Conservation (phyloP, 768 basidiomycete genomes). For the Suillus subaureus region DNA sequence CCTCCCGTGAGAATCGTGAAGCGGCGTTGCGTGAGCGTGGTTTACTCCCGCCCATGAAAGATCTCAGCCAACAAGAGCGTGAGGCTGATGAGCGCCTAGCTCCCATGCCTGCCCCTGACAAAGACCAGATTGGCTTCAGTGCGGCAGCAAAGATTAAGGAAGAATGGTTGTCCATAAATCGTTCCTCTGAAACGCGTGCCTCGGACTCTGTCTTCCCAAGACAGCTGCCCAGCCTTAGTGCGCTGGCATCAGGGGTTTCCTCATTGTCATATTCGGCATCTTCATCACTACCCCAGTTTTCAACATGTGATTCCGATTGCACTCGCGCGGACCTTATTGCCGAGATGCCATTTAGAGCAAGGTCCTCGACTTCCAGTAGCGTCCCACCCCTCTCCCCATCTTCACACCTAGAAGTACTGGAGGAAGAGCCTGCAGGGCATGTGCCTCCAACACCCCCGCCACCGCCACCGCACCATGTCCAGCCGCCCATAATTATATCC, state of each 20-base stretch:
- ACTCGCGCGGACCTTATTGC: conserved; percentile 16
- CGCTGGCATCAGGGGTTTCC: not conserved
- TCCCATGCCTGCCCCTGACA: conserved; percentile 38
- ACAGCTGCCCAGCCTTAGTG: conserved; percentile 1
- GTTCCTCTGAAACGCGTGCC: conserved; percentile 23
- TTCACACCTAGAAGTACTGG: conserved; percentile 31
- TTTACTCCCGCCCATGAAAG: conserved; percentile 48
- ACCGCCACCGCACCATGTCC: conserved; percentile 7
- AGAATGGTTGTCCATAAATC: conserved; percentile 52
- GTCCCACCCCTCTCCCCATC: conserved; percentile 25
- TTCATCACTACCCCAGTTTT: not conserved
- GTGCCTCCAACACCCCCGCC: conserved; percentile 20
- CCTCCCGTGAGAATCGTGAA: conserved; percentile 34
- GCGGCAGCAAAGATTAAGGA: conserved; percentile 57
- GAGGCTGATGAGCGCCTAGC: conserved; percentile 44
- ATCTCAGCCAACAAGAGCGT: conserved; percentile 41
- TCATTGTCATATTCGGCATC: conserved; percentile 8
- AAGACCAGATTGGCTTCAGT: conserved; percentile 28
- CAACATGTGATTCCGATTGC: conserved; percentile 6
- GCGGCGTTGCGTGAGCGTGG: conserved; percentile 65
- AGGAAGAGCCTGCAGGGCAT: conserved; percentile 30
- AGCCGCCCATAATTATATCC: conserved; percentile 23
- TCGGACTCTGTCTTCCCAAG: conserved; percentile 22
- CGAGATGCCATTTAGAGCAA: conserved; percentile 16
- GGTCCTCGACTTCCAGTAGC: conserved; percentile 27